A percentile compares a stretch with the other conserved stretches of the same genome.
These are phyloP conservation scores for Syzygium aromaticum DNA, from an alignment of 345 rosid genomes.

Conservation along the genomic window DNA sequence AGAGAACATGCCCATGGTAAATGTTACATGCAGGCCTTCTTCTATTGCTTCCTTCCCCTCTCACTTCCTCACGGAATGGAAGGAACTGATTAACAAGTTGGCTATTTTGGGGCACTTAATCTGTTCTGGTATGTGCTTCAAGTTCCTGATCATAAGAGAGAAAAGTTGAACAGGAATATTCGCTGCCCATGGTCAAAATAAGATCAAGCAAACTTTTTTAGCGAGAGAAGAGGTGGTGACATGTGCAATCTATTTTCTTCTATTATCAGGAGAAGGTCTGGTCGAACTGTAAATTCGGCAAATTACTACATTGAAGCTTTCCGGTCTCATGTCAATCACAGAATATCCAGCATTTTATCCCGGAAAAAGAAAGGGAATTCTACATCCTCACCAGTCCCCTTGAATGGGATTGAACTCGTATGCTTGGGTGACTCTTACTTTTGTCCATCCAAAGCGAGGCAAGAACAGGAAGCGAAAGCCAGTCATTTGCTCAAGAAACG, in stretches of 20 bases:
- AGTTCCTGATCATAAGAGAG: neutral
- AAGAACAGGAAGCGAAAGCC: no score
- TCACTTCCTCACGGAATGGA: neutral
- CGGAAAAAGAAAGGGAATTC: neutral
- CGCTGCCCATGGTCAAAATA: neutral
- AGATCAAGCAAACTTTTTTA: neutral
- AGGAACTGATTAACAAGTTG: neutral
- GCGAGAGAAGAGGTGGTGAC: neutral
- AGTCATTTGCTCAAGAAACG: no score
- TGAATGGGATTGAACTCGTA: no score
- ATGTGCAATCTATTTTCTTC: neutral
- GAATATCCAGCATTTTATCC: neutral
- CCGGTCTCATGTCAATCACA: fast-evolving
- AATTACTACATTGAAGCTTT: neutral
- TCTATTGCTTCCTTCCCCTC: neutral
- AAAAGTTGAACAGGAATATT: neutral
- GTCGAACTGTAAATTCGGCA: neutral
- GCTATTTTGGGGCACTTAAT: neutral
- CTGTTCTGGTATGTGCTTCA: neutral
- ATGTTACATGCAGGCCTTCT: neutral
- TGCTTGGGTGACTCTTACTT: no score
- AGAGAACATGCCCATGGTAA: neutral
- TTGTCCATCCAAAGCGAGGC: no score
- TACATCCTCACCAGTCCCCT: neutral
- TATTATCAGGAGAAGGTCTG: neutral